Base-by-base conservation (phyloP, 2,329 filamentous ascomycete species). In the Ilyonectria sp. region DNA sequence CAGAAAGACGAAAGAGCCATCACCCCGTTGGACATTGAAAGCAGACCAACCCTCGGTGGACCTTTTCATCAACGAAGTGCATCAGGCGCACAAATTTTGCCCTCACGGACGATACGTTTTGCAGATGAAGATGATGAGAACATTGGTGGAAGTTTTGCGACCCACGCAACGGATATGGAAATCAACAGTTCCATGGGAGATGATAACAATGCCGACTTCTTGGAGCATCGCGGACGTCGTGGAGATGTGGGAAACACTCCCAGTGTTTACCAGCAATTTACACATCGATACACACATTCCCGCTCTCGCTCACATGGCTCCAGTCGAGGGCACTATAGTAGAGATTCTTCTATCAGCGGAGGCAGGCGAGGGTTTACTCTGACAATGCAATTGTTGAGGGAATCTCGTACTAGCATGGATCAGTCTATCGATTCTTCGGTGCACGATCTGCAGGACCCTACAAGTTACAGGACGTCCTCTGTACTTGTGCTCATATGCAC, bases 1-100 rank as follows among this genome's bases (percentile, higher is more conserved):
- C 47, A 57, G 2, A 84, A 86, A 40, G 90, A 93, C 80, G 93
- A 92, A 81, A 89, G 90, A 75, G 90, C 2, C 15, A 43, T 19
- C 15, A 43, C 91, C 67, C 93, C 90, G 9, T 88, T 7, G 5
- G 37, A 43, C 15, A 5, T 43, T 6, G 37, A 43, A n/a, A 43
- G 1, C 6, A 4, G 37, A 6, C 15, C 37, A 6, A n/a, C 3
- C 1, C n/a, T n/a, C 4, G 7, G 17, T 19, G 37, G 37, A n/a
- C 37, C 13, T 4, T 43, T n/a, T 43, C 37, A 43, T 43, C 37
- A 43, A n/a, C 37, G 15, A 43, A 43, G 37, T 4, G 2, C 37
- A 19, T n/a, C 37, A 43, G 37, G 37, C 37, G 19, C 37, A 19
- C 4, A n/a, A n/a, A 43, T 15, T 6, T 9, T 67, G 19, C 46